Evolutionary conservation across 2,329 filamentous ascomycete genomes (phyloP).

Genomic region (Phoma sp.): DNA sequence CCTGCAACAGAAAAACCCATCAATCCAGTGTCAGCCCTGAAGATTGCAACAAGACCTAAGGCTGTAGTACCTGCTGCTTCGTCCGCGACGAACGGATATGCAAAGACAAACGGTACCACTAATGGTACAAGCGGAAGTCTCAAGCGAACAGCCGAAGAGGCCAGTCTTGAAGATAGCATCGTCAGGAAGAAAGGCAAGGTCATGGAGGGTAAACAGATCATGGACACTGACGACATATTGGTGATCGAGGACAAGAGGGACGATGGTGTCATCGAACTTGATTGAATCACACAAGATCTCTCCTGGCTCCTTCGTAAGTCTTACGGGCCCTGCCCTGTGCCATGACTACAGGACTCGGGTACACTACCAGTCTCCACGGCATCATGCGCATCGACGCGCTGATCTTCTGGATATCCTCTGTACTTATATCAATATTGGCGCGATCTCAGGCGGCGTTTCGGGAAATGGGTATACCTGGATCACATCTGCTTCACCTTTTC

Average conservation of each 20-base stretch:
- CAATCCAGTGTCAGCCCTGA: conserved; percentile 53
- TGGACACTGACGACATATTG: conserved; percentile 42
- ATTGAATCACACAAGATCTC: conserved; percentile 11
- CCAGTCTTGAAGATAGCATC: conserved; percentile 46
- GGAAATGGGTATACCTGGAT: conserved; percentile 22
- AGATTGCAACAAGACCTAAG: conserved; percentile 58
- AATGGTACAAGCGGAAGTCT: conserved; percentile 35
- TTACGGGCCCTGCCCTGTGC: neutral
- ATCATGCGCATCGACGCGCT: conserved; percentile 1
- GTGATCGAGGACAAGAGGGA: conserved; percentile 42
- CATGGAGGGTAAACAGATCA: conserved; percentile 32
- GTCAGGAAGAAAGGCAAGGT: conserved; percentile 51
- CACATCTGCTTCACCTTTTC: conserved; percentile 7
- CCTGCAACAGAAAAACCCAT: conserved; percentile 61
- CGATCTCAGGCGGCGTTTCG: conserved; percentile 20
- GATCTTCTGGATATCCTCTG: conserved; percentile 6
- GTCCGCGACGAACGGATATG: conserved; percentile 38
- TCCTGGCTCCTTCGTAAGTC: neutral
- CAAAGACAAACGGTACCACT: conserved; percentile 21
- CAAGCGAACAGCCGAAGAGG: conserved; percentile 56
- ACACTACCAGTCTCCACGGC: neutral
- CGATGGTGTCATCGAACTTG: conserved; percentile 48
- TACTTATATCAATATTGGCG: conserved; percentile 22
- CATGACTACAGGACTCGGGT: neutral
- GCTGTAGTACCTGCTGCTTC: conserved; percentile 20